phyloP scores from a whole-genome alignment of 345 rosid genomes.

The Lagerstroemia speciosa region DNA sequence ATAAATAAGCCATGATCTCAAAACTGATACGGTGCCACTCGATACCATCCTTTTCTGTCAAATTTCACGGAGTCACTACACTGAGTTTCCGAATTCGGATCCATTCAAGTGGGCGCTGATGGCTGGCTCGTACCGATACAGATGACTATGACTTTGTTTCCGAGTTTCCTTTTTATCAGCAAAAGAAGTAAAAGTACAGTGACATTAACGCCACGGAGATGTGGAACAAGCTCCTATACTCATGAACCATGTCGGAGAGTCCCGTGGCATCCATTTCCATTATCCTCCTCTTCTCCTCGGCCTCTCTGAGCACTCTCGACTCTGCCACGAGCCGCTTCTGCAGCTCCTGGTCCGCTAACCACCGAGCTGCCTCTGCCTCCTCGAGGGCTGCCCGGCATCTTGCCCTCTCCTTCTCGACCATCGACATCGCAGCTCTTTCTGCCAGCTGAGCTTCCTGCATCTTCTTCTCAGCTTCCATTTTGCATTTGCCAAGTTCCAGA shows the following conservation, averaged over 20 bases:
- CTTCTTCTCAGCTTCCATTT: conserved; percentile 35
- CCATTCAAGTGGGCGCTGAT: not conserved
- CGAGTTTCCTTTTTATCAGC: not conserved
- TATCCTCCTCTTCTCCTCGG: conserved; percentile 17
- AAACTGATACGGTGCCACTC: not conserved
- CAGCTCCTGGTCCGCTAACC: not conserved
- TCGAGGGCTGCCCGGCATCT: conserved; percentile 8
- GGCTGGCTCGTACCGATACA: not conserved
- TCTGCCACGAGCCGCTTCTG: not conserved
- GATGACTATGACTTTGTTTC: not conserved
- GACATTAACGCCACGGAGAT: conserved; percentile 8
- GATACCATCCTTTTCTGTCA: not conserved
- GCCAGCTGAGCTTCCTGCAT: conserved; percentile 16
- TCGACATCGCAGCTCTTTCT: conserved; percentile 27
- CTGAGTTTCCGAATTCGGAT: too few relatives aligned
- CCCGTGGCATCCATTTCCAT: conserved; percentile 14
- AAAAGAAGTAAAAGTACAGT: not conserved
- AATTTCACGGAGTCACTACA: too few relatives aligned
- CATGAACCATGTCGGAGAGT: conserved; percentile 15
- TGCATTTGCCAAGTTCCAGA: conserved; percentile 42
- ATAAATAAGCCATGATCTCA: not conserved
- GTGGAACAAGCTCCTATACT: conserved; percentile 3
- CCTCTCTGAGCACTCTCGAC: not conserved
- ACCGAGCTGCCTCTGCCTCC: conserved; percentile 19
- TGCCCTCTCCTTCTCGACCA: conserved; percentile 35